Base-by-base conservation (phyloP, 495 filamentous ascomycete genomes). In the Daldinia childiae region DNA sequence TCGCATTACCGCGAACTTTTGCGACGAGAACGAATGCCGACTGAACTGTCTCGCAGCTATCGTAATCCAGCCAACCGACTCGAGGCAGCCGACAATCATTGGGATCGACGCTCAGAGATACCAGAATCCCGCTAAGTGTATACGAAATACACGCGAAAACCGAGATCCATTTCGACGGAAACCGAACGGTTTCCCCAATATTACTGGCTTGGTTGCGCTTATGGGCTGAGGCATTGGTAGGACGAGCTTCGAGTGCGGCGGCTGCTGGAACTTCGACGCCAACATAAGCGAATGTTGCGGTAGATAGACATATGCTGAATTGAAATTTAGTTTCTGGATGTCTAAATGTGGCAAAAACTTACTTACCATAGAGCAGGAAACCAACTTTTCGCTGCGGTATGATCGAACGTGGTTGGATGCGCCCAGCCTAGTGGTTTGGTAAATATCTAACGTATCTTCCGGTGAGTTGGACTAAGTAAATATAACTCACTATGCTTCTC, bases 261-360 rank as follows among this genome's bases (percentile, higher is more conserved):
- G 82, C 81, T 4, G 82, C 69, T 6, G 82, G 79, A 26, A 81
- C 78, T 41, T 85, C 83, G 30, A 81, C 78, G 14, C 83, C 83
- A 39, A 81, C 77, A 52, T 77, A 85, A 24, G 80, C 73, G 57
- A 83, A 85, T 48, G 81, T 80, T 15, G 81, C 82, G 2, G 79
- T 74, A 1, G 77, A 80, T 17, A 81, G 66, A 39, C 72, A 80
- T 21, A 80, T 83, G 64, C 82, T 83, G 30, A 66, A 39, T 63
- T 19, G 1, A 19, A 36, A 27, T 6, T 58, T 30, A 58, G 62
- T 41, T 1, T 27, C 58, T 14, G 59, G 48, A 36, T 9, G 7
- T 26, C 6, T 54, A 34, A 34, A 7, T 29, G 15, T 41, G 17
- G 3, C 39, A 45, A 9, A 19, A 1, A 21, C 11, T n/a, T 43